A percentile compares a stretch with the other conserved stretches of the same genome.
Evolutionary conservation across 768 basidiomycete species (phyloP).

Genomic region (Termitomyces sp.): DNA sequence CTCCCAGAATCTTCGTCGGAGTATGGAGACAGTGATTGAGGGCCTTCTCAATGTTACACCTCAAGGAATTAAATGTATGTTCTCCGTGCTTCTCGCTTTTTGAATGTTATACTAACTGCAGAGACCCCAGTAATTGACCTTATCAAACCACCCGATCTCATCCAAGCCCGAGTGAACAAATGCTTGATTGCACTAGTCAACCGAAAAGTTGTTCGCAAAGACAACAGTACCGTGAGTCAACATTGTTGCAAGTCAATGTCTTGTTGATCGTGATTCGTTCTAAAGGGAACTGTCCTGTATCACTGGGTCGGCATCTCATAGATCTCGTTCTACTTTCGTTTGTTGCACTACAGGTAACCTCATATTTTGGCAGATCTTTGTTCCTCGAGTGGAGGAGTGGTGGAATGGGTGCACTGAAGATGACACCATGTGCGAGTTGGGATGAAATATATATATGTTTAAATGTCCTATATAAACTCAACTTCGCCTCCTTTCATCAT

Average conservation of each 20-base stretch:
- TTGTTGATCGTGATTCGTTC: neutral
- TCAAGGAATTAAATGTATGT: slow-evolving; percentile 58
- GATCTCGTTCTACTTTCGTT: neutral
- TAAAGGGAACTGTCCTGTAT: slow-evolving; percentile 61
- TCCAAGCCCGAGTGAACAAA: slow-evolving; percentile 89
- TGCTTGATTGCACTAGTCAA: slow-evolving; percentile 89
- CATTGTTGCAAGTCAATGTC: neutral
- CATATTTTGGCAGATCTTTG: too few relatives aligned
- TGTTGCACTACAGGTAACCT: too few relatives aligned
- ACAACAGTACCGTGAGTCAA: slow-evolving; percentile 50
- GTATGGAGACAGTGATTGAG: slow-evolving; percentile 79
- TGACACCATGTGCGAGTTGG: too few relatives aligned
- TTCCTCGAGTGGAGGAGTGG: too few relatives aligned
- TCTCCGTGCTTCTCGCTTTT: neutral
- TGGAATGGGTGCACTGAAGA: too few relatives aligned
- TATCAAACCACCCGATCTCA: slow-evolving; percentile 74
- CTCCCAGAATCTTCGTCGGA: slow-evolving; percentile 58
- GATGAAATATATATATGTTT: too few relatives aligned
- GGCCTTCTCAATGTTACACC: slow-evolving; percentile 60
- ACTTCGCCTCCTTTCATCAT: too few relatives aligned
- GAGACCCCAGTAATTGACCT: slow-evolving; percentile 60
- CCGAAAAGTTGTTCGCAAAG: slow-evolving; percentile 78
- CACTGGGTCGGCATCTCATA: slow-evolving; percentile 60
- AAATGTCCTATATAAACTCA: too few relatives aligned
- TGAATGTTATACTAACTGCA: neutral